A percentile compares a stretch with the other conserved stretches of the same genome.
These are phyloP conservation scores for Carallia brachiata DNA, from an alignment of 345 rosid genomes.

Conservation along the genomic window DNA sequence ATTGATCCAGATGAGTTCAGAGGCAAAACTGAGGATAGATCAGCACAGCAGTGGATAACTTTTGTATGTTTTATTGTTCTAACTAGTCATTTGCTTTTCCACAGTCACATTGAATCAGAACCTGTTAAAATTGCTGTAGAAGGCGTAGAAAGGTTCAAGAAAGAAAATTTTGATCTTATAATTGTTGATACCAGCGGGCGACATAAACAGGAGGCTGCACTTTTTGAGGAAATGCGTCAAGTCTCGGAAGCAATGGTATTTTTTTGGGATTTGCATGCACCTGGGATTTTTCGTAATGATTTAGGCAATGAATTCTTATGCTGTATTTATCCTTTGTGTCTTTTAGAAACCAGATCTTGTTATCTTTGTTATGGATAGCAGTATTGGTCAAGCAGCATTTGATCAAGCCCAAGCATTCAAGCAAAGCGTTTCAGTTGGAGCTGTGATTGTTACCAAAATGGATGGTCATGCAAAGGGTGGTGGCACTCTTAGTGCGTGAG, in stretches of 20 bases:
- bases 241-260: slow-evolving; percentile 91
- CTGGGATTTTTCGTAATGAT: background rate
- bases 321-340: slow-evolving; percentile 3
- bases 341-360: slow-evolving; percentile 91
- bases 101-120: slow-evolving; percentile 89
- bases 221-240: slow-evolving; percentile 98
- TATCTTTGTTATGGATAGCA: slow-evolving; percentile 92
- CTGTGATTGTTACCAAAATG: slow-evolving; percentile 90
- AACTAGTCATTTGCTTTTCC: slow-evolving; percentile 7
- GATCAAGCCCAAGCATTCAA: slow-evolving; percentile 96
- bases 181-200: slow-evolving; percentile 96
- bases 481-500: slow-evolving; percentile 97
- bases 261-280: background rate
- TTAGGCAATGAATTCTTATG: slow-evolving; percentile 5
- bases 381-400: slow-evolving; percentile 93
- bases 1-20: too few species aligned
- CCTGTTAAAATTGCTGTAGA: slow-evolving; percentile 77
- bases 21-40: background rate
- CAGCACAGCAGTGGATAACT: background rate
- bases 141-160: slow-evolving; percentile 85
- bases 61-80: background rate
- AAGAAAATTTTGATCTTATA: slow-evolving; percentile 87
- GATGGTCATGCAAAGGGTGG: slow-evolving; percentile 99
- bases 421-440: slow-evolving; percentile 89
- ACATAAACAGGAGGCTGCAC: slow-evolving; percentile 92